phyloP scores from a whole-genome alignment of 2,329 filamentous ascomycete species.

The Alternaria brassicae region DNA sequence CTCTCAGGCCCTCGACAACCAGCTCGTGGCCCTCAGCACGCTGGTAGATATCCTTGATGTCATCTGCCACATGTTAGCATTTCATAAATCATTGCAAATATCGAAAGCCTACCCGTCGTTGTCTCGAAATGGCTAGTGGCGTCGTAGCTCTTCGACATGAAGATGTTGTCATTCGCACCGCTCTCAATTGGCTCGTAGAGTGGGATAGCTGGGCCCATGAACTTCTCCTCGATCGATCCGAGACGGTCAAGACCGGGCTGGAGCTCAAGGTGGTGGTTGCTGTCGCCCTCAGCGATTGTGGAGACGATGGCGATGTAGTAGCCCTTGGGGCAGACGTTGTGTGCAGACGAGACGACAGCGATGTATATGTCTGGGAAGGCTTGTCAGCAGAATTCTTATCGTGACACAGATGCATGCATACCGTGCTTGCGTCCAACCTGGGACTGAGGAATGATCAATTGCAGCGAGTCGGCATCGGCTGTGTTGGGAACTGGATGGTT shows the following conservation, averaged over 20 bases:
- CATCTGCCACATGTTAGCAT: conserved; percentile 65
- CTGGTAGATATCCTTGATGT: conserved; percentile 92
- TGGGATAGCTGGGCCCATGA: conserved; percentile 91
- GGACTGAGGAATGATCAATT: conserved; percentile 97
- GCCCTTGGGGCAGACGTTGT: conserved; percentile 98
- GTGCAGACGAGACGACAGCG: conserved; percentile 90
- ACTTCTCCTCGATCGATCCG: conserved; percentile 94
- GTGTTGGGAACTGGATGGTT: conserved; percentile 94
- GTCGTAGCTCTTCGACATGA: conserved; percentile 98
- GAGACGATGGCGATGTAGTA: conserved; percentile 99
- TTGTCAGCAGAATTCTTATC: conserved; percentile 13
- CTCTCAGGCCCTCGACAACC: conserved; percentile 84
- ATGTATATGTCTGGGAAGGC: conserved; percentile 84
- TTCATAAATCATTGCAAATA: not conserved
- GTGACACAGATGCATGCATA: conserved; percentile 53
- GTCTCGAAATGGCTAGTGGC: conserved; percentile 98
- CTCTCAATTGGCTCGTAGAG: conserved; percentile 89
- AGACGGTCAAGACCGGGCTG: conserved; percentile 90
- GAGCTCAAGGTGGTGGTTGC: conserved; percentile 96
- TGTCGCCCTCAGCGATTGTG: conserved; percentile 88
- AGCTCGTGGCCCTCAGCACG: conserved; percentile 84
- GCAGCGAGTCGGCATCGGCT: conserved; percentile 84
- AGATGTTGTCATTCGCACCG: conserved; percentile 87
- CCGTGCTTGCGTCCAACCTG: conserved; percentile 97
- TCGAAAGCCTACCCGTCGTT: conserved; percentile 62